A percentile compares a stretch with the other conserved stretches of the same genome.
These are phyloP conservation scores for Morella rubra DNA, from an alignment of 306 rosid genomes.

Conservation along the genomic window DNA sequence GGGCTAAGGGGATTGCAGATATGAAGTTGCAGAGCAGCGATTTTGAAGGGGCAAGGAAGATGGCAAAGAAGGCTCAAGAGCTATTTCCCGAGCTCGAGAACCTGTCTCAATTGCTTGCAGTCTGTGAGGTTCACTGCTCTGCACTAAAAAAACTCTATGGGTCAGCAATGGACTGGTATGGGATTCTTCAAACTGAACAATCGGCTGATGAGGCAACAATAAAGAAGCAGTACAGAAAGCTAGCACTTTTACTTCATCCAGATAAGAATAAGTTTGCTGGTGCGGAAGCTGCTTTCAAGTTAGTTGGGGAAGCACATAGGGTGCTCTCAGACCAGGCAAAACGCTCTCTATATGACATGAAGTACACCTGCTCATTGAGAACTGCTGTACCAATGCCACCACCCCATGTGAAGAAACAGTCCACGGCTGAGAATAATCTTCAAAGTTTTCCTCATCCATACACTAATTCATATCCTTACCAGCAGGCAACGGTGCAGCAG, in stretches of 20 bases:
- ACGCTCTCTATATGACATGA: slow-evolving; percentile 52
- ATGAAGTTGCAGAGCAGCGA: slow-evolving; percentile 56
- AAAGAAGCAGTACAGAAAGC: slow-evolving; percentile 77
- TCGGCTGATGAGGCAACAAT: slow-evolving; percentile 54
- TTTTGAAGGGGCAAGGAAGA: slow-evolving; percentile 71
- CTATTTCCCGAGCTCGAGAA: slow-evolving; percentile 72
- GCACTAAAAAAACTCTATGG: slow-evolving; percentile 54
- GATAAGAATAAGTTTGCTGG: slow-evolving; percentile 86
- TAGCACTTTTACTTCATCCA: slow-evolving; percentile 86
- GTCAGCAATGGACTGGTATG: slow-evolving; percentile 80
- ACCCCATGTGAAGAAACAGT: slow-evolving; percentile 31
- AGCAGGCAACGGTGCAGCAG: slow-evolving; percentile 29
- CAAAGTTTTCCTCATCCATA: slow-evolving; percentile 37
- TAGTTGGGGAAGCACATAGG: slow-evolving; percentile 82
- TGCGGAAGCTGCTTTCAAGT: slow-evolving; percentile 95
- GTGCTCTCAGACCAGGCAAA: slow-evolving; percentile 56
- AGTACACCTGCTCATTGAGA: slow-evolving; percentile 26
- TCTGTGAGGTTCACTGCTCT: slow-evolving; percentile 85
- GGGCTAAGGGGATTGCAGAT: slow-evolving; percentile 75
- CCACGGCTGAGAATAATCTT: slow-evolving; percentile 27
- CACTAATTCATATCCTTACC: slow-evolving; percentile 27
- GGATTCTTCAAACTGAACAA: slow-evolving; percentile 59
- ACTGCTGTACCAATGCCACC: slow-evolving; percentile 38
- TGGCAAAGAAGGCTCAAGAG: slow-evolving; percentile 59
- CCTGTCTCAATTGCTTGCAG: slow-evolving; percentile 58